A percentile compares a stretch with the other conserved stretches of the same genome.
Conservation (phyloP, 2,329 filamentous ascomycete species). For the Penicillium sclerotiorum region DNA sequence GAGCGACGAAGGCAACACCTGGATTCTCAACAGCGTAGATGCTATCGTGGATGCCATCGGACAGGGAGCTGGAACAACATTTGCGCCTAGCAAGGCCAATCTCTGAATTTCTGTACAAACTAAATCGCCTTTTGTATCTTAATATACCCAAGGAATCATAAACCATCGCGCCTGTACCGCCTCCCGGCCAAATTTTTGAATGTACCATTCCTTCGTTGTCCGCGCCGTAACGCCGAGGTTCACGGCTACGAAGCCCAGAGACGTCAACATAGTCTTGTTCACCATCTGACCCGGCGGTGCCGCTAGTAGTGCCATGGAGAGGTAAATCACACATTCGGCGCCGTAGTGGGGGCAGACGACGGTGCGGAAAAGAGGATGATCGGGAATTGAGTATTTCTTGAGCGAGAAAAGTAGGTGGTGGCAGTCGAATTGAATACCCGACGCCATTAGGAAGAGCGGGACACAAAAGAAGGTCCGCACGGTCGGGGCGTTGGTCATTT, state of each 20-base stretch:
- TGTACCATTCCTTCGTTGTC: constrained; percentile 79
- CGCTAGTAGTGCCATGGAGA: constrained; percentile 72
- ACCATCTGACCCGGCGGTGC: constrained; percentile 67
- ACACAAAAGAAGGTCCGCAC: constrained; percentile 60
- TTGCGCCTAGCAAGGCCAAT: constrained; percentile 54
- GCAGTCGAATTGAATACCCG: constrained; percentile 72
- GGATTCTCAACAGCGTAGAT: constrained; percentile 66
- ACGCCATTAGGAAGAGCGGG: constrained; percentile 69
- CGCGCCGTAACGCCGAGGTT: constrained; percentile 83
- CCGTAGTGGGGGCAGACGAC: constrained; percentile 89
- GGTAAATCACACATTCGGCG: constrained; percentile 82
- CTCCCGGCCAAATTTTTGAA: constrained; percentile 69
- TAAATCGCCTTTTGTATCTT: not conserved
- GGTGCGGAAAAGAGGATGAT: constrained; percentile 69
- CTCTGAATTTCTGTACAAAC: constrained; percentile 19
- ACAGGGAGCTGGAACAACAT: constrained; percentile 55
- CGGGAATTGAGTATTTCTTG: constrained; percentile 81
- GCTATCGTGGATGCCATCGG: constrained; percentile 57
- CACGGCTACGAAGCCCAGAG: constrained; percentile 70
- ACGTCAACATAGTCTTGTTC: constrained; percentile 74
- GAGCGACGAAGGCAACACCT: constrained; percentile 65
- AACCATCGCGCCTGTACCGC: constrained; percentile 67
- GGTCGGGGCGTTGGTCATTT: constrained; percentile 43
- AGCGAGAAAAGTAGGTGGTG: constrained; percentile 70
- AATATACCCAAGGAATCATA: constrained; percentile 51